Evolutionary conservation across 202 grass and related monocot genomes (phyloP), one percentile per base, ranked within the genome.

Genomic region (Musa balbisiana): DNA sequence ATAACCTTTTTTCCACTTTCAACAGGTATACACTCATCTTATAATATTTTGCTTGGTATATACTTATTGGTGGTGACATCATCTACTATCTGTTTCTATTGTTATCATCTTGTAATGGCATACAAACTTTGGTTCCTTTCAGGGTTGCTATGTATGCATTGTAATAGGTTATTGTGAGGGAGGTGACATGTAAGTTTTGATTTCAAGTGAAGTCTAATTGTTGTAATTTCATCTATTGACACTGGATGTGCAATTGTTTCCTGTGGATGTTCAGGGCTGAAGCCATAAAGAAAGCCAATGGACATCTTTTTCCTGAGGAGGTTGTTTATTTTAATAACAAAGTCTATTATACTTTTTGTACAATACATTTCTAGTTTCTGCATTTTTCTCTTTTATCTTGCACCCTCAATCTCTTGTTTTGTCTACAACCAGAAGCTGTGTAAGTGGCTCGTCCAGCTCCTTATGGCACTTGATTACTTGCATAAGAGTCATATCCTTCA

Each of bases 101-200:
- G 2, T 70, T 52, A 51, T 51, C 49, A 51, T 70, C 43, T 70
- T 13, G 19, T 11, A 58, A 21, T 56, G 12, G 11, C 12, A 10
- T 64, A 43, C 71, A 22, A 55, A 16, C 17, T 84, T 70, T 80
- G 74, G 23, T 69, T 89, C 49, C 62, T 52, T 53, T 70, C 89
- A 97, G 93, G 93, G 88, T 49, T 97, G 93, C 83, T 91, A 93
- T 73, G 90, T 97, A 62, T 97, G 93, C 83, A 97, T 97, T 55
- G 76, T 93, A 19, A 97, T 93, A 26, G 90, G 88, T 70, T 97
- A 93, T 71, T 97, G 93, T 53, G 86, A 93, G 76, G 90, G 88
- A 76, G 93, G 93, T 65, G 93, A 97, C 86, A 93, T 97, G 93
- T 97, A 91, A 80, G 83, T 80, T 54, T 56, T 52, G 17, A 73